Conservation (phyloP, 306 rosid genomes). For the Rosa lucieae region DNA sequence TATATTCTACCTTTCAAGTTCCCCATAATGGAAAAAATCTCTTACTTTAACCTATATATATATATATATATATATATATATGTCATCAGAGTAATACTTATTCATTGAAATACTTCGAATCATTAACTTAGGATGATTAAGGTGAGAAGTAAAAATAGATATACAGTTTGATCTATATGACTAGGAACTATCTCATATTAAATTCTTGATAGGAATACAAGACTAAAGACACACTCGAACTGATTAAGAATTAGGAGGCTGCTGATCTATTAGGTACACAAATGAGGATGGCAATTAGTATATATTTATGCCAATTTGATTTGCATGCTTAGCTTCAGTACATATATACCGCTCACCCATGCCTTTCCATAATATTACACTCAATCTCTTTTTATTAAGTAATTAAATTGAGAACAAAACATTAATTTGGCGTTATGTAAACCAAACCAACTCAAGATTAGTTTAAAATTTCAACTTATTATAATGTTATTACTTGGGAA, state of each 20-base stretch:
- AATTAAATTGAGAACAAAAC: slow-evolving; percentile 1
- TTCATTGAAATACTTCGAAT: background rate
- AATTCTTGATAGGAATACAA: background rate
- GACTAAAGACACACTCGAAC: background rate
- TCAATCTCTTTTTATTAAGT: slow-evolving; percentile 1
- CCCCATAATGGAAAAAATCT: background rate
- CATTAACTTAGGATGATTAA: background rate
- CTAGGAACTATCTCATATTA: background rate
- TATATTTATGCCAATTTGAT: background rate
- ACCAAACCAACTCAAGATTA: background rate
- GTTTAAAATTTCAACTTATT: background rate
- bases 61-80: background rate
- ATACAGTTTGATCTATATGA: background rate
- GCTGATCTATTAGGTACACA: background rate
- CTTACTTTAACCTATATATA: background rate
- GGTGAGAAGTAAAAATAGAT: background rate
- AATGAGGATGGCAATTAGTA: background rate
- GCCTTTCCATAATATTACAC: slow-evolving; percentile 14
- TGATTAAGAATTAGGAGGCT: background rate
- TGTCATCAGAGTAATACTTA: background rate
- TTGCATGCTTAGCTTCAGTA: background rate
- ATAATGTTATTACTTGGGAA: background rate
- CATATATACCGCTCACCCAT: slow-evolving; percentile 13
- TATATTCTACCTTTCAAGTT: background rate
- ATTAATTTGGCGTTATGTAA: background rate